Evolutionary conservation across 257 asterid species (phyloP).

Genomic region (Solanum virginianum): DNA sequence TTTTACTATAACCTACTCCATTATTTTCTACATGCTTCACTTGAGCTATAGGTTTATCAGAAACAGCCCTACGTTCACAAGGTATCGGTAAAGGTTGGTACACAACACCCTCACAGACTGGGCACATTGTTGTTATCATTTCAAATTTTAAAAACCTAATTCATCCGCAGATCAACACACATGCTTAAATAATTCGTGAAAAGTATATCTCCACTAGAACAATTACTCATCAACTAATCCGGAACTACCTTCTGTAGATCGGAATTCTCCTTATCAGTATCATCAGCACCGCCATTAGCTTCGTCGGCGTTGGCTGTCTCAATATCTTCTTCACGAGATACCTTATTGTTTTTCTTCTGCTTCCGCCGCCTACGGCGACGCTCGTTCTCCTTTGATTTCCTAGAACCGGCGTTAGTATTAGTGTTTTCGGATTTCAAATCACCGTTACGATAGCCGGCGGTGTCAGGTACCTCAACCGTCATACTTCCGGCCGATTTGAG

Average conservation of each 20-base stretch:
- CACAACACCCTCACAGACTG: neutral
- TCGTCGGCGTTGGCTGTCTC: conserved; percentile 29
- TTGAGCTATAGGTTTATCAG: neutral
- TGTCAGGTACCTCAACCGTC: conserved; percentile 12
- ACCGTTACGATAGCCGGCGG: conserved; percentile 2
- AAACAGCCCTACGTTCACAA: neutral
- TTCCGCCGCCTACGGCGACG: conserved; percentile 88
- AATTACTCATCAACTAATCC: neutral
- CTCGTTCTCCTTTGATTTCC: conserved; percentile 60
- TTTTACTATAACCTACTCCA: neutral
- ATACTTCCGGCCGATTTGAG: neutral
- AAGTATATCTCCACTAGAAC: neutral
- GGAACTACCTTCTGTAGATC: conserved; percentile 51
- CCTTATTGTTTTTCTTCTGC: conserved; percentile 70
- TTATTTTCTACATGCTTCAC: neutral
- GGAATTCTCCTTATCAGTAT: conserved; percentile 53
- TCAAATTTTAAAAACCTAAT: neutral
- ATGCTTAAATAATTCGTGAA: neutral
- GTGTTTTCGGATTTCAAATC: neutral
- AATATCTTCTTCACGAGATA: conserved; percentile 32
- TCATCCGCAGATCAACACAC: neutral
- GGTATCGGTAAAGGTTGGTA: neutral
- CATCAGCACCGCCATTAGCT: conserved; percentile 27
- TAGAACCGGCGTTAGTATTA: conserved; percentile 14
- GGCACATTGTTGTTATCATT: neutral